Percentiles rank a stretch among this genome's conserved stretches.
phyloP scores from a whole-genome alignment of 257 asterid genomes.

The Phtheirospermum japonicum region DNA sequence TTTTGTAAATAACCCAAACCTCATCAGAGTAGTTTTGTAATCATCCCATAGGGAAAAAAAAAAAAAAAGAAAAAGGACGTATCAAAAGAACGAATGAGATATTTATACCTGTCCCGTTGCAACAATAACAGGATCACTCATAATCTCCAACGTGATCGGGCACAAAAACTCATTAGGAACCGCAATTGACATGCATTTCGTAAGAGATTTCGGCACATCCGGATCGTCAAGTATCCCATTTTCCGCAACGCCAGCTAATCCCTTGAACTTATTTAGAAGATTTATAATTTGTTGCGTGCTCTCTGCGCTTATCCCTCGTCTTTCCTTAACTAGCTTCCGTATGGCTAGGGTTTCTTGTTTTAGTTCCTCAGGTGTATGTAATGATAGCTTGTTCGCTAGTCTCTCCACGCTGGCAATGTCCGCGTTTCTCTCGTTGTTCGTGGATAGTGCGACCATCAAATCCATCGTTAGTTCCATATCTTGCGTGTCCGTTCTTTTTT shows the following conservation, averaged over 20 bases:
- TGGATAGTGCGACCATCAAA: constrained; percentile 70
- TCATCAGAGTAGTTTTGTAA: too few species aligned
- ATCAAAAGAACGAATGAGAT: background rate
- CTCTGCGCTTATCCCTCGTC: constrained; percentile 42
- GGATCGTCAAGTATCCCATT: constrained; percentile 29
- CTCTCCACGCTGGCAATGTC: constrained; percentile 72
- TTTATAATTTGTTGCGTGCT: constrained; percentile 45
- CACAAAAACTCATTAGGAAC: constrained; percentile 86
- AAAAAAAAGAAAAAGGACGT: too few species aligned
- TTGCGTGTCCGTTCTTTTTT: constrained; percentile 60
- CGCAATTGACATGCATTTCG: constrained; percentile 30
- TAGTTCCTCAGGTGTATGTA: constrained; percentile 61
- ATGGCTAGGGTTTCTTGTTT: constrained; percentile 53
- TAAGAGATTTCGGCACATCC: constrained; percentile 28
- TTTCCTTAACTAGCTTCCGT: constrained; percentile 47
- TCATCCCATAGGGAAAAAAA: too few species aligned
- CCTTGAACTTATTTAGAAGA: constrained; percentile 59
- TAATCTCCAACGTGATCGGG: constrained; percentile 81
- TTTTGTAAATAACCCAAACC: too few species aligned
- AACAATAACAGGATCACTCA: constrained; percentile 88
- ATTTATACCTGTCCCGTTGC: constrained; percentile 80
- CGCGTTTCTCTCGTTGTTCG: constrained; percentile 59
- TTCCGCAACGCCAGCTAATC: constrained; percentile 49
- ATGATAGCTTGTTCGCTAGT: constrained; percentile 65
- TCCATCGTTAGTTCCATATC: constrained; percentile 96